phyloP scores from a whole-genome alignment of 2,329 filamentous ascomycete genomes.

The Claviceps paspali region DNA sequence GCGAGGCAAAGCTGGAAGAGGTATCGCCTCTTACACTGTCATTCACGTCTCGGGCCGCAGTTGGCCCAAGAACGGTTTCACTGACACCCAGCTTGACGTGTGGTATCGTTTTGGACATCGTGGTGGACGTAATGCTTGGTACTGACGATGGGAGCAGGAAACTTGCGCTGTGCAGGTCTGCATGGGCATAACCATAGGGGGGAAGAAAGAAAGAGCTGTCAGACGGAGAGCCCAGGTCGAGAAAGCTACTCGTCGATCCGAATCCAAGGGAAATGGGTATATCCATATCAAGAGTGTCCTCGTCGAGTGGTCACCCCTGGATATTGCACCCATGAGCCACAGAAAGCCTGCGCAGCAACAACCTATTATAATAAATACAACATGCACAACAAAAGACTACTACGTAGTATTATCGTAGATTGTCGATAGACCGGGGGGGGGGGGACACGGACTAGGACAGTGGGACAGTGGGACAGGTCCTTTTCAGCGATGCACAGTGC shows the following conservation, averaged over 20 bases:
- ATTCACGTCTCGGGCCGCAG: neutral
- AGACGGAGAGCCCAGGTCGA: conserved; percentile 6
- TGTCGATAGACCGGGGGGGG: too few relatives aligned
- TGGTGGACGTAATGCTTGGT: conserved; percentile 2
- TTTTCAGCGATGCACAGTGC: neutral
- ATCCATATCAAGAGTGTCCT: neutral
- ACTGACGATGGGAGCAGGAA: conserved; percentile 6
- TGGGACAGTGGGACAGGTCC: neutral
- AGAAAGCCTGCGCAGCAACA: neutral
- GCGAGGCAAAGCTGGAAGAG: conserved; percentile 3
- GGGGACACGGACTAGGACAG: neutral
- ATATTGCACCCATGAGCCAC: conserved; percentile 1
- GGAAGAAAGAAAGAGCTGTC: neutral
- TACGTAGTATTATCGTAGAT: too few relatives aligned
- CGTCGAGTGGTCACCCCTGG: conserved; percentile 1
- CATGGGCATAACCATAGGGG: neutral
- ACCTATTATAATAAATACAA: neutral
- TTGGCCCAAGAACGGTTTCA: conserved; percentile 1
- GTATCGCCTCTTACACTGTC: conserved; percentile 3
- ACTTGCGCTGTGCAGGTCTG: conserved; percentile 3
- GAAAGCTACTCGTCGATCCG: conserved; percentile 7
- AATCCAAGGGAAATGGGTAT: neutral
- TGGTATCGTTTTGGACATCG: neutral
- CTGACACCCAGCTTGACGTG: conserved; percentile 1
- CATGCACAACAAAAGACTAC: too few relatives aligned